Evolutionary conservation across 2,329 filamentous ascomycete species (phyloP), one percentile per base, ranked within the genome.

Genomic region (Hawksworthiomyces lignivorus): DNA sequence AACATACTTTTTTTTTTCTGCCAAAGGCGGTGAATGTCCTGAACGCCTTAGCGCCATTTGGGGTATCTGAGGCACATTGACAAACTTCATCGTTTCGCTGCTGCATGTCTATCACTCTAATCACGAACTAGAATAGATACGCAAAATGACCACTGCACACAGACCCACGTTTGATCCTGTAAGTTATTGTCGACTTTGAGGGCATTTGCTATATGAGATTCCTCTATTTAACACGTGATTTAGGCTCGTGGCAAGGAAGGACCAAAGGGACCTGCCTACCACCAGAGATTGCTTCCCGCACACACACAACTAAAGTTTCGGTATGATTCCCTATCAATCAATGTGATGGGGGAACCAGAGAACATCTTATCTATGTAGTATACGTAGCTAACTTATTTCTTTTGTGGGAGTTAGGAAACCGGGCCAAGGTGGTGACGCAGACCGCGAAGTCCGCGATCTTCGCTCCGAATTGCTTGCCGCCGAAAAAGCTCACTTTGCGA

Each of bases 111-210:
- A n/a, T n/a, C n/a, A n/a, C n/a, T n/a, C n/a, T n/a, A n/a, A n/a
- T n/a, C n/a, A n/a, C n/a, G n/a, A n/a, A n/a, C n/a, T n/a, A n/a
- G n/a, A n/a, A n/a, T n/a, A n/a, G n/a, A n/a, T n/a, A n/a, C n/a
- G n/a, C 47, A 62, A 52, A n/a, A 82, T 83, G 79, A 82, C 79
- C 50, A 76, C 72, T 64, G 79, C 79, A 31, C 79, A 83, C 52
- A 84, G 92, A 67, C 92, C 92, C 43, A 98, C 92, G 0, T 98
- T 98, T 60, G 92, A 98, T 62, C 92, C 92, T 51, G 86, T 89
- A 75, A 50, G 72, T 51, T 22, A n/a, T n/a, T n/a, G n/a, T n/a
- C n/a, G n/a, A n/a, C n/a, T n/a, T n/a, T n/a, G n/a, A n/a, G n/a
- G n/a, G n/a, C n/a, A n/a, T n/a, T n/a, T n/a, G n/a, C n/a, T n/a